A percentile compares a stretch with the other conserved stretches of the same genome.
These are phyloP conservation scores for Kwoniella dejecticola DNA, from an alignment of 768 basidiomycete genomes.

Conservation along the genomic window DNA sequence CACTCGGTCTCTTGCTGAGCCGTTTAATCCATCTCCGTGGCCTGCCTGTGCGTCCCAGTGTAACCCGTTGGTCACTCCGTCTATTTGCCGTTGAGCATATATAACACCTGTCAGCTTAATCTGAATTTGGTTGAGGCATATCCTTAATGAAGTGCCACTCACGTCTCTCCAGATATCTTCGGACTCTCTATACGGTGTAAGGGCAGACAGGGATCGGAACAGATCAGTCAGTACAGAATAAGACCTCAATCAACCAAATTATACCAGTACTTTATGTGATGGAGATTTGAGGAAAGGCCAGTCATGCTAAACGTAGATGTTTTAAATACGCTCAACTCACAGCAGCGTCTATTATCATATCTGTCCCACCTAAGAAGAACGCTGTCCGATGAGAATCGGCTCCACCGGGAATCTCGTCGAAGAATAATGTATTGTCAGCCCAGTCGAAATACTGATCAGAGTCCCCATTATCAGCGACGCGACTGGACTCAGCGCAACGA, in stretches of 20 bases:
- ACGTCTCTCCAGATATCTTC: constrained; percentile 73
- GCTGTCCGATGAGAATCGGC: constrained; percentile 66
- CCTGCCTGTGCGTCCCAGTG: constrained; percentile 60
- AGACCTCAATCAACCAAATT: no score
- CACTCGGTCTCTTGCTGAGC: constrained; percentile 39
- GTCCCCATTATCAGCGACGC: no score
- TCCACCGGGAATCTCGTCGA: constrained; percentile 82
- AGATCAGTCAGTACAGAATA: no score
- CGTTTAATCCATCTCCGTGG: constrained; percentile 52
- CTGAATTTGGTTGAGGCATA: constrained; percentile 40
- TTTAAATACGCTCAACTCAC: constrained; percentile 55
- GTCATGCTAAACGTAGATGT: background rate
- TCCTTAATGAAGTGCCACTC: constrained; percentile 59
- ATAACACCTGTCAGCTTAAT: constrained; percentile 60
- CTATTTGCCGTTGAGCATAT: constrained; percentile 43
- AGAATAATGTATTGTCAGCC: constrained; percentile 85
- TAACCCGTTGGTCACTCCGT: constrained; percentile 64
- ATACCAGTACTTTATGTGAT: no score
- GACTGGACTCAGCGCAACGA: background rate
- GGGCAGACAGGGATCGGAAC: background rate
- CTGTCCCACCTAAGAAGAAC: constrained; percentile 80
- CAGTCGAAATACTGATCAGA: constrained; percentile 62
- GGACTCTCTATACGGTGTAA: constrained; percentile 62
- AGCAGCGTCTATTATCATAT: constrained; percentile 73
- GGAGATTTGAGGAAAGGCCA: background rate